Conservation (phyloP, 1,139 yeast genomes). For the Geotrichum fermentans region DNA sequence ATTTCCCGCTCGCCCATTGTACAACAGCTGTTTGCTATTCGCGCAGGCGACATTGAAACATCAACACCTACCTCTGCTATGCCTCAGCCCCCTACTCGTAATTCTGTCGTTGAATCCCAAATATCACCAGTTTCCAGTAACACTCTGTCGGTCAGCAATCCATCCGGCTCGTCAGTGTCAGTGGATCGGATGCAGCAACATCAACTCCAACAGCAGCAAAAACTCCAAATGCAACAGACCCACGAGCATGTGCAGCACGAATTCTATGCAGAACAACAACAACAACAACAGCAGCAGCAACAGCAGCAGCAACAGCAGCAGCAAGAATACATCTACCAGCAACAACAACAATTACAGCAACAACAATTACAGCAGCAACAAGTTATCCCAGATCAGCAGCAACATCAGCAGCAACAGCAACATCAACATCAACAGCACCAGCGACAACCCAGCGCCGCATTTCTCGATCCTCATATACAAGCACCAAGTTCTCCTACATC, state of each 20-base stretch:
- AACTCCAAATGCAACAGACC: conserved; percentile 1
- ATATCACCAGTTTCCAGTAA: conserved; percentile 1
- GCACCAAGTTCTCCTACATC: background rate
- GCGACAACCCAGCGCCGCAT: background rate
- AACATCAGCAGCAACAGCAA: no score
- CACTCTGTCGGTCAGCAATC: background rate
- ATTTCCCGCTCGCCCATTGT: conserved; percentile 66
- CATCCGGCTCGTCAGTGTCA: background rate
- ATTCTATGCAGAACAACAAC: background rate
- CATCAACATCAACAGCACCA: no score
- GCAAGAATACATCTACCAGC: background rate
- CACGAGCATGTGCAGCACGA: background rate
- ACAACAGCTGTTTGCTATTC: conserved; percentile 61
- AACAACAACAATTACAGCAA: background rate
- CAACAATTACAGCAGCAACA: background rate
- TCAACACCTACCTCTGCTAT: conserved; percentile 39
- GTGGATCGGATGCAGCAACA: conserved; percentile 3
- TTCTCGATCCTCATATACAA: background rate
- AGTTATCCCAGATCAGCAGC: background rate
- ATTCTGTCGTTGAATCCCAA: background rate
- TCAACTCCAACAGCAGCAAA: conserved; percentile 6
- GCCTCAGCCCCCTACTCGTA: conserved; percentile 39
- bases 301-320: background rate
- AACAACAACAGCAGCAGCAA: background rate
- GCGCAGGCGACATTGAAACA: conserved; percentile 56